phyloP scores from a whole-genome alignment of 257 asterid genomes.

The Nicotiana knightiana region DNA sequence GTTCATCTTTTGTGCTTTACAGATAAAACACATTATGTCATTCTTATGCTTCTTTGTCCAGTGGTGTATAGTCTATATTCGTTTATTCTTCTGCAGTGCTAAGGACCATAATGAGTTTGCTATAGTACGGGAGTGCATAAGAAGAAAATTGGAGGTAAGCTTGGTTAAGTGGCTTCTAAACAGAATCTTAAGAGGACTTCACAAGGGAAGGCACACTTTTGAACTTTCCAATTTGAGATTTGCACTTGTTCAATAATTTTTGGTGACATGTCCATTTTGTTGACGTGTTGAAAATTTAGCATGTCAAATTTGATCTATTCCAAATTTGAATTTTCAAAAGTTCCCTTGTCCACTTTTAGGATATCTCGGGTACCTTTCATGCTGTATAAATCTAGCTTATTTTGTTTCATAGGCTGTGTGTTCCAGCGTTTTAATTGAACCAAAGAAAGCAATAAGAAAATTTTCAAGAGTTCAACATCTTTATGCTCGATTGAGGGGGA shows the following conservation, averaged over 20 bases:
- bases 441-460: constrained; percentile 76
- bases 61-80: background rate
- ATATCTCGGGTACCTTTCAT: background rate
- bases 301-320: background rate
- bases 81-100: constrained; percentile 35
- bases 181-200: background rate
- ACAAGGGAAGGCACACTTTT: background rate
- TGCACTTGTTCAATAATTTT: background rate
- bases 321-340: background rate
- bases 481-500: constrained; percentile 72
- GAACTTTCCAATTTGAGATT: background rate
- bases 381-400: background rate
- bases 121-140: constrained; percentile 79
- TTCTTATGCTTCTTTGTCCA: background rate
- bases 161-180: constrained; percentile 9
- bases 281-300: background rate
- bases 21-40: background rate
- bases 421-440: constrained; percentile 52
- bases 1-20: constrained; percentile 23
- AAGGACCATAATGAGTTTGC: constrained; percentile 91
- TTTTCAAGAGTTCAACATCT: constrained; percentile 92
- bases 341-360: background rate
- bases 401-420: constrained; percentile 51
- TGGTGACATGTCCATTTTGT: background rate
- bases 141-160: constrained; percentile 77